Base-by-base conservation (phyloP, 2,329 filamentous ascomycete genomes). In the Fusarium caatingaense region DNA sequence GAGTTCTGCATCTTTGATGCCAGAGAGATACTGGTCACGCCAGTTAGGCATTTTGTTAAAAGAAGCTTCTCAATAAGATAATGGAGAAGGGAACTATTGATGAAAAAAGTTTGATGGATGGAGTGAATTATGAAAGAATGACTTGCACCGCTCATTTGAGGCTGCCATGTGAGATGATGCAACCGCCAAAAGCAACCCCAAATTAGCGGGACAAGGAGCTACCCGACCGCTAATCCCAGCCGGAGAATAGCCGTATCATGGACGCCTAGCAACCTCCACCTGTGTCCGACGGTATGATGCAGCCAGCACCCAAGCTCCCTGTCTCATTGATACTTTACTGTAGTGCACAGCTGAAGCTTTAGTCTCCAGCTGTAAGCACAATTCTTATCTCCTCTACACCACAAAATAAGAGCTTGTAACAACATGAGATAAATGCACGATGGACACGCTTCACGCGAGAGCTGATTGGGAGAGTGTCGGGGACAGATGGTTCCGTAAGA, bases 381-480 rank as follows among this genome's bases (percentile, higher is more conserved):
- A 53, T 30, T 44, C 9, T 41, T 57, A 15, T 37, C 42, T 47
- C 42, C 23, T 20, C 21, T 34, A 37, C 16, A 51, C 60, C 56
- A 30, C 15, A 21, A 28, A 47, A 42, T 34, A 62, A 40, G 23
- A n/a, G 37, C 37, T 34, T 10, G 30, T 48, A 64, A 47, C 74
- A 78, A 59, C 47, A 80, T 80, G 78, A 76, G 62, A 77, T 78
- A 76, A 53, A 68, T 68, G 59, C 60, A 67, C 69, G 51, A 89
- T 89, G 87, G 87, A 89, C 75, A 81, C 83, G 70, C 82, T 86
- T 76, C 86, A 88, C 80, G 86, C 94, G 76, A 93, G 93, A 75
- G 92, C 93, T 76, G 93, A 95, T 80, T 99, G 96, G 96, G 94
- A 97, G 85, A 92, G 89, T 81, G 89, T 98, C 72, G 96, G 93